phyloP scores from a whole-genome alignment of 805 yeast species.

The Ogataea philodendri region DNA sequence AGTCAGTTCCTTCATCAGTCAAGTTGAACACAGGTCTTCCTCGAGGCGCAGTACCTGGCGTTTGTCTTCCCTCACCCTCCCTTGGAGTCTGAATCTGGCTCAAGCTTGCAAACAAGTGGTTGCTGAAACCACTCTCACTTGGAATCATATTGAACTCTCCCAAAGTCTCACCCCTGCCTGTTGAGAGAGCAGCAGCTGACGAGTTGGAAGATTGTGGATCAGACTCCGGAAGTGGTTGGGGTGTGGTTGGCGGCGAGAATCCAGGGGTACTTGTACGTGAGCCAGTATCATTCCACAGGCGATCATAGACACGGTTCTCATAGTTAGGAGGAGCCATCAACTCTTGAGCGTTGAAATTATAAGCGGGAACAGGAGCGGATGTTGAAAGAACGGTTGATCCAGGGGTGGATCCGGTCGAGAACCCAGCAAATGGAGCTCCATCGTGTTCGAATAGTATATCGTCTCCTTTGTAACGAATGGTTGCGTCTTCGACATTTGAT shows the following conservation, averaged over 20 bases:
- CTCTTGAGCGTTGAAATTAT: constrained; percentile 35
- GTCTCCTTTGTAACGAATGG: constrained; percentile 29
- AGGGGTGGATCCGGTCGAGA: constrained; percentile 9
- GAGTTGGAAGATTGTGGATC: constrained; percentile 4
- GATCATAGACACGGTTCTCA: constrained; percentile 76
- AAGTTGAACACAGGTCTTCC: constrained; percentile 30
- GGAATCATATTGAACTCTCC: constrained; percentile 29
- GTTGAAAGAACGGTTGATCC: constrained; percentile 5
- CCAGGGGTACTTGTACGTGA: constrained; percentile 48
- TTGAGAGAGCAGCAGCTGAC: too few relatives aligned
- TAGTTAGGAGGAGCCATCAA: constrained; percentile 83
- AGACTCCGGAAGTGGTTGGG: constrained; percentile 9
- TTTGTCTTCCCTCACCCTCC: constrained; percentile 36
- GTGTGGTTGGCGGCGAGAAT: constrained; percentile 36
- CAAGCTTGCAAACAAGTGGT: constrained; percentile 49
- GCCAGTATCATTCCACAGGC: constrained; percentile 64
- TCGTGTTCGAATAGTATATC: constrained; percentile 29
- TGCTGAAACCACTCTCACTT: constrained; percentile 24
- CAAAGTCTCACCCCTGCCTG: constrained; percentile 1
- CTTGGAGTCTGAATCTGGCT: constrained; percentile 50
- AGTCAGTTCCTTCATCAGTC: constrained; percentile 32
- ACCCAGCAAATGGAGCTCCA: background rate
- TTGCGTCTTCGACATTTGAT: constrained; percentile 28
- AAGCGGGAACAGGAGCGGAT: constrained; percentile 12
- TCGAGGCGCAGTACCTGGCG: constrained; percentile 6